Conservation (phyloP, 2,329 filamentous ascomycete species). For the Aureobasidium subglaciale region DNA sequence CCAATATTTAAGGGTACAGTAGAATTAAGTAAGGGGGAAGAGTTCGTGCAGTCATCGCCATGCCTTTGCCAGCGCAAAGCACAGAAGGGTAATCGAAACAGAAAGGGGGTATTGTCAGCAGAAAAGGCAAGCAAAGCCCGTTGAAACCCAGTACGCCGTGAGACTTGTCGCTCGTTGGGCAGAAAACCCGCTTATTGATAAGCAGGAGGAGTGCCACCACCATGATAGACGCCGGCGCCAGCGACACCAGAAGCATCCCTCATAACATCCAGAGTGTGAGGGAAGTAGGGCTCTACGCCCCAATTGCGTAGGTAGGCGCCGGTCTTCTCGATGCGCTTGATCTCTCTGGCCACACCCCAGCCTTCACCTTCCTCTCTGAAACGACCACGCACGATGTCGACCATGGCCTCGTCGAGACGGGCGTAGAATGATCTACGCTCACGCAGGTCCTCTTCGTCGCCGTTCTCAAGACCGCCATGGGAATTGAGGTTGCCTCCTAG, state of each 20-base stretch:
- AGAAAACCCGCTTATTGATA: constrained; percentile 15
- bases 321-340: constrained; percentile 51
- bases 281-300: constrained; percentile 49
- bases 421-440: constrained; percentile 46
- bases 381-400: constrained; percentile 44
- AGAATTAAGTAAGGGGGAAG: neutral
- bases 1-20: neutral
- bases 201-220: constrained; percentile 19
- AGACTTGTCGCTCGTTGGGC: neutral
- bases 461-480: constrained; percentile 45
- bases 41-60: constrained; percentile 4
- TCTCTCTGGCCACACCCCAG: constrained; percentile 46
- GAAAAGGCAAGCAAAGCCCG: neutral
- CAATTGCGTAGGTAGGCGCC: constrained; percentile 45
- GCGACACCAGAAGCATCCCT: constrained; percentile 23
- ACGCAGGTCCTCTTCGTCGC: constrained; percentile 40
- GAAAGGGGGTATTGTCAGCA: constrained; percentile 12
- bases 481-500: constrained; percentile 50
- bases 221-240: constrained; percentile 6
- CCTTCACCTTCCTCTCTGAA: constrained; percentile 44
- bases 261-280: constrained; percentile 45
- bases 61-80: neutral
- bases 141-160: neutral
- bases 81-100: neutral
- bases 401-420: constrained; percentile 44